A percentile compares a stretch with the other conserved stretches of the same genome.
These are phyloP conservation scores for Meira nashicola DNA, from an alignment of 1,284 basidiomycete species.

Conservation along the genomic window DNA sequence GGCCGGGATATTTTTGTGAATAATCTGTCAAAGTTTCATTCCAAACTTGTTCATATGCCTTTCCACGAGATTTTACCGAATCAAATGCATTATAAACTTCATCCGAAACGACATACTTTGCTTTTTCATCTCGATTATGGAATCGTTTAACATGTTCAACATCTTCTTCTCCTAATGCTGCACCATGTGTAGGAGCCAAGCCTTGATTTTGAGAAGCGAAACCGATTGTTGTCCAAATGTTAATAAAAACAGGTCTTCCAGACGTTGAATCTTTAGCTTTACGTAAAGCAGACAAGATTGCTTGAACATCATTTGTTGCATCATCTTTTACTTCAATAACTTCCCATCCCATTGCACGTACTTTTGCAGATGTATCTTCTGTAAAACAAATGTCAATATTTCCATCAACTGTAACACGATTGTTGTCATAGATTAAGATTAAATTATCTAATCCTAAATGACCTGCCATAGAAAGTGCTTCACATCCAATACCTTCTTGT, in stretches of 20 bases:
- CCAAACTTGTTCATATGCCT: constrained; percentile 72
- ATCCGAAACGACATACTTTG: constrained; percentile 73
- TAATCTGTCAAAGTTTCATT: constrained; percentile 68
- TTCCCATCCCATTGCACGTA: constrained; percentile 50
- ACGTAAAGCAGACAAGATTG: constrained; percentile 46
- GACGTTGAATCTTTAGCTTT: constrained; percentile 36
- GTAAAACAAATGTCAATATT: constrained; percentile 88
- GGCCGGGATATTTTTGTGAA: constrained; percentile 73
- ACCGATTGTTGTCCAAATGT: constrained; percentile 83
- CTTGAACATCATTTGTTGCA: constrained; percentile 35
- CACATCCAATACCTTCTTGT: constrained; percentile 87
- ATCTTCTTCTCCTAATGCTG: constrained; percentile 88
- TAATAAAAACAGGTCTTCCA: constrained; percentile 77
- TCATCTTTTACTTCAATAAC: constrained; percentile 50
- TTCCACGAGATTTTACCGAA: constrained; percentile 67
- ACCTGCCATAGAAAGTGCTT: constrained; percentile 83
- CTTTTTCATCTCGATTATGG: constrained; percentile 74
- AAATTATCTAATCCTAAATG: constrained; percentile 89
- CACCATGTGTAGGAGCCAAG: constrained; percentile 85
- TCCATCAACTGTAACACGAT: constrained; percentile 90
- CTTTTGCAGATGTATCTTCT: constrained; percentile 62
- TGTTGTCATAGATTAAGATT: constrained; percentile 60
- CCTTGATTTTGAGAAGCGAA: constrained; percentile 88
- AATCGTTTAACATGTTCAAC: constrained; percentile 76
- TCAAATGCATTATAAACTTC: constrained; percentile 69